Base-by-base conservation (phyloP, 1,139 yeast genomes). In the Magnusiomyces paraingens region DNA sequence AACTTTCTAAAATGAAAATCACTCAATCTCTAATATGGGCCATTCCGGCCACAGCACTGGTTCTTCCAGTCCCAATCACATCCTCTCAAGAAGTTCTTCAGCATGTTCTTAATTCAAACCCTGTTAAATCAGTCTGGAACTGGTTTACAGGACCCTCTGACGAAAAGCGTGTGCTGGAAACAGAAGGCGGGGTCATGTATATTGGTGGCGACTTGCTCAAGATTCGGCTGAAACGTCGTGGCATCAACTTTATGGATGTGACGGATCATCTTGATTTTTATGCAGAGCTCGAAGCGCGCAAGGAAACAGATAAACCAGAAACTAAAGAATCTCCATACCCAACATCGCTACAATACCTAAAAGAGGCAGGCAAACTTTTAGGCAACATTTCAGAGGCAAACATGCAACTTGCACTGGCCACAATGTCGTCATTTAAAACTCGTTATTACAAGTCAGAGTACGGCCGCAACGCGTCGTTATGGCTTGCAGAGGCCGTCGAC, bases 401-500 rank as follows among this genome's bases (percentile, higher is more conserved):
- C 29, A 44, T 55, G 52, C 35, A 44, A 12, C 38, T 29, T 14
- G 42, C 40, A 32, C 49, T 55, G 21, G 47, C 49, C 11, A 47
- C 46, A 38, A 52, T 47, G 14, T 32, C 91, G 8, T 81, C 87
- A 40, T 89, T 86, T 66, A 81, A 73, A 68, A 84, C 91, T n/a
- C 78, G 98, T 57, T 87, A 86, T 67, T 90, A 88, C 71, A 85
- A 86, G 69, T 79, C 89, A 1, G 77, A 78, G 29, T 66, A 77
- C 22, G 99, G 98, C 0, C 71, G 74, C 11, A 80, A 85, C 59
- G 82, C 93, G 64, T 84, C 96, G 12, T 65, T 76, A 53, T 88
- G 96, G 94, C 73, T 91, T 54, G 74, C 73, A 57, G 73, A 74
- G 11, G 74, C 77, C 57, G 71, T 89, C 39, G 53, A 68, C 11